Base-by-base conservation (phyloP, 768 basidiomycete species). In the Suillus cothurnatus region DNA sequence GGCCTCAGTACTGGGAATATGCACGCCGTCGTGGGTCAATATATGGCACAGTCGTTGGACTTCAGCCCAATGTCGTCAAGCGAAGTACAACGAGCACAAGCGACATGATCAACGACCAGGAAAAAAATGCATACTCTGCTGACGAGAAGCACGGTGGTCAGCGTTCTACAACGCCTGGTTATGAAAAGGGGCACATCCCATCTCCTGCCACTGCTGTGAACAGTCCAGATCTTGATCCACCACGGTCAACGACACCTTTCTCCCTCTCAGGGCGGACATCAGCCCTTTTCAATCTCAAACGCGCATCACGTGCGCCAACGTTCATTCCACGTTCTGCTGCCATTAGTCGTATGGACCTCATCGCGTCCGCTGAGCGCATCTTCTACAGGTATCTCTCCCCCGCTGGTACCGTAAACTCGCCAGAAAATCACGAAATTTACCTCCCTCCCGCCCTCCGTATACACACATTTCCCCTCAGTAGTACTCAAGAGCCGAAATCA, bases 1-100 rank as follows among this genome's bases (percentile, higher is more conserved):
- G 97, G 97, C 97, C 97, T 6, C 94, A 97, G 76, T 99, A 97
- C 72, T 96, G 94, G 88, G 91, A 95, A 68, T 94, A 95, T 74
- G 97, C 97, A 15, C 87, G 94, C 56, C 83, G 91, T 55, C 82
- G 97, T 59, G 97, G 97, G 5, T 95, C 94, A 6, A 95, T 97
- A 64, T 99, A 98, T 71, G 93, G 94, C 11, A 89, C 92, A 0
- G 89, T 97, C 31, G 91, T 97, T 12, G 93, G 93, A 2, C 81
- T 93, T 53, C 85, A 85, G 69, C 84, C 85, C 14, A 84, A 71
- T 50, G 77, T 75, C 23, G 85, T 85, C 66, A 94, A 94, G 78
- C 88, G 92, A 73, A 93, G 91, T 73, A 94, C 93, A 1, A 80
- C 87, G 59, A 94, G 92, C 79, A 93, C 91, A n/a, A 85, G 83